These are phyloP conservation scores for Coemansia sp. DNA, from an alignment of 192 early-diverging fungal genomes.

Conservation along the genomic window DNA sequence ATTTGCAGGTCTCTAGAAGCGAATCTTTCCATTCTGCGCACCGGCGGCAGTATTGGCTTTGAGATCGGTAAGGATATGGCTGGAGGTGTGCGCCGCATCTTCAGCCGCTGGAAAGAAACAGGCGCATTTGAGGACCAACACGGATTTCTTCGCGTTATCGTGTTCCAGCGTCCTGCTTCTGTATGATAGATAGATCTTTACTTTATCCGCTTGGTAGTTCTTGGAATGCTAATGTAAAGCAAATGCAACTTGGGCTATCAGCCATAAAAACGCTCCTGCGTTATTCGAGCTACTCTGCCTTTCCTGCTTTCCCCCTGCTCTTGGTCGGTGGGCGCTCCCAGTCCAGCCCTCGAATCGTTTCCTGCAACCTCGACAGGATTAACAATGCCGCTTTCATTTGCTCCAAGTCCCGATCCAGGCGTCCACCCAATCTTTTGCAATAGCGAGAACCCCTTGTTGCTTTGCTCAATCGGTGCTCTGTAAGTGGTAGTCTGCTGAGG, in stretches of 20 bases:
- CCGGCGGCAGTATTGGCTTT: constrained; percentile 45
- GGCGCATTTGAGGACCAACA: constrained; percentile 49
- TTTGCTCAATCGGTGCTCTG: constrained; percentile 7
- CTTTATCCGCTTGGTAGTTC: not conserved
- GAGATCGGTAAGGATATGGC: constrained; percentile 68
- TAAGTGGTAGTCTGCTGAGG: too few species aligned
- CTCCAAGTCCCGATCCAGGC: constrained; percentile 45
- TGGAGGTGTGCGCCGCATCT: constrained; percentile 54
- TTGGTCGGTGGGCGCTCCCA: constrained; percentile 17
- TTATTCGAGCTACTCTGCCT: constrained; percentile 22
- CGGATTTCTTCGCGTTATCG: constrained; percentile 62
- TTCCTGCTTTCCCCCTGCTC: constrained; percentile 9
- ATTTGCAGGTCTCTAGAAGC: constrained; percentile 35
- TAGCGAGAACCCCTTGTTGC: constrained; percentile 38
- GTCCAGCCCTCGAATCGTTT: constrained; percentile 26
- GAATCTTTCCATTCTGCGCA: constrained; percentile 29
- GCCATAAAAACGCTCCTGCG: constrained; percentile 30
- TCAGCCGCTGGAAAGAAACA: constrained; percentile 49
- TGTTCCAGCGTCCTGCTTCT: constrained; percentile 41
- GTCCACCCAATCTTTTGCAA: constrained; percentile 48
- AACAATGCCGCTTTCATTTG: constrained; percentile 21
- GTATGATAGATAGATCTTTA: not conserved
- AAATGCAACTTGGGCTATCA: not conserved
- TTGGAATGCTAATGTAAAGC: too few species aligned
- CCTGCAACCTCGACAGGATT: constrained; percentile 25